Evolutionary conservation across 768 basidiomycete genomes (phyloP), one percentile per base, ranked within the genome.

Genomic region (Leccinum uliginosum): DNA sequence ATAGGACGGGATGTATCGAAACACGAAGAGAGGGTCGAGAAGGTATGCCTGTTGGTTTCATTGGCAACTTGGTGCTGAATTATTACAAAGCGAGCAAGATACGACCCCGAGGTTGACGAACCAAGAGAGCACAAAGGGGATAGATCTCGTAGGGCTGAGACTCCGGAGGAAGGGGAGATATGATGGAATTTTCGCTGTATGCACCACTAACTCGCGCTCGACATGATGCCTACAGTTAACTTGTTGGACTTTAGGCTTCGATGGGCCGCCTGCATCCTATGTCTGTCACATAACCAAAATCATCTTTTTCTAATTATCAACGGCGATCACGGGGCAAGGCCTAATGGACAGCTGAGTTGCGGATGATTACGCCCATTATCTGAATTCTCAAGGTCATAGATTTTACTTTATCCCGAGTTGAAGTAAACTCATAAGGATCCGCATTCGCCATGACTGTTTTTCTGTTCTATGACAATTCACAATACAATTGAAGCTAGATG

Each of bases 131-230:
- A 74, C 58, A 72, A 65, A 26, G 73, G 74, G 12, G 64, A 73
- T 38, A 67, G 67, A 55, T 73, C 73, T 14, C 78, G 59, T 26
- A 67, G 88, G 49, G 89, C 78, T 38, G 91, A 92, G 67, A 90
- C 85, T 45, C 91, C 91, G 3, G 91, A 93, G 74, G 91, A 93
- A 69, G 91, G 91, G 24, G 91, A 93, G 69, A 93, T 93, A 64
- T 92, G 64, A 79, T 59, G 49, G n/a, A 29, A 47, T 38, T 35
- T 46, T 49, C 35, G 47, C 54, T 12, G 61, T 64, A 58, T 56
- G 57, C 57, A 53, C 47, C 19, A 32, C 54, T 44, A 27, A 48
- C 19, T 30, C 38, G 17, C 11, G 26, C 23, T 44, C 21, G 23
- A 23, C n/a, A n/a, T 29, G 21, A 46, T 23, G 7, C 27, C 35